Percentiles rank a stretch among this genome's conserved stretches.
Evolutionary conservation across 306 rosid genomes (phyloP).

Genomic region (Gastrolobium villosum): DNA sequence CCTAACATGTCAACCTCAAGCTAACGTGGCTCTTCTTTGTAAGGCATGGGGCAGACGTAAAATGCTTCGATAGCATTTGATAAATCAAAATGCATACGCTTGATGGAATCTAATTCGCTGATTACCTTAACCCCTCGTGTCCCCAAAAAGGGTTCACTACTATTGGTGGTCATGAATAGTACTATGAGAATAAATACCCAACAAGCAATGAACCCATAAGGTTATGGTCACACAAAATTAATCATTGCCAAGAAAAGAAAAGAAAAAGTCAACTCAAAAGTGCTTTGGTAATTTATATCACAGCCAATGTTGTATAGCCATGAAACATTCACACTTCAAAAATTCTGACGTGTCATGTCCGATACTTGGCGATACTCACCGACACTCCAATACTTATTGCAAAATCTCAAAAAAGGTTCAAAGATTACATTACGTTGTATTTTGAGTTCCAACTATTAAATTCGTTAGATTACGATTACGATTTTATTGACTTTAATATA

Average conservation of each 20-base stretch:
- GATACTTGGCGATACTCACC: too few relatives aligned
- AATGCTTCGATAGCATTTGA: constrained; percentile 38
- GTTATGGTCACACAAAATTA: constrained; percentile 25
- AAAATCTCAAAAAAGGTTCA: too few relatives aligned
- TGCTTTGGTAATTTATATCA: constrained; percentile 27
- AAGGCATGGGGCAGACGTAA: constrained; percentile 42
- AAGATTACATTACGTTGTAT: too few relatives aligned
- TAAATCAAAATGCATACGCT: constrained; percentile 44
- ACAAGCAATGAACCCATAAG: constrained; percentile 38
- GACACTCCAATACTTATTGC: too few relatives aligned
- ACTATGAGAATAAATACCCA: constrained; percentile 50
- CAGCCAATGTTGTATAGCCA: constrained; percentile 12
- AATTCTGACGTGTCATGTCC: too few relatives aligned
- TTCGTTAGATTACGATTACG: too few relatives aligned
- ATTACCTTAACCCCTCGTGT: constrained; percentile 45
- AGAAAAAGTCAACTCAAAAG: constrained; percentile 51
- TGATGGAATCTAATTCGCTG: constrained; percentile 55
- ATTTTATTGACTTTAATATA: too few relatives aligned
- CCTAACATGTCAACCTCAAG: constrained; percentile 45
- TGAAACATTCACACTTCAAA: too few relatives aligned
- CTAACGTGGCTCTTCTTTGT: constrained; percentile 40
- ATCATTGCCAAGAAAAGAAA: constrained; percentile 6
- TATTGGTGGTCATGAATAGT: constrained; percentile 39
- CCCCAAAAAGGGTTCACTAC: constrained; percentile 42
- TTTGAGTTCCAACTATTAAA: too few relatives aligned